These are phyloP conservation scores for Xanthoconium purpureum DNA, from an alignment of 768 basidiomycete species.

Conservation along the genomic window DNA sequence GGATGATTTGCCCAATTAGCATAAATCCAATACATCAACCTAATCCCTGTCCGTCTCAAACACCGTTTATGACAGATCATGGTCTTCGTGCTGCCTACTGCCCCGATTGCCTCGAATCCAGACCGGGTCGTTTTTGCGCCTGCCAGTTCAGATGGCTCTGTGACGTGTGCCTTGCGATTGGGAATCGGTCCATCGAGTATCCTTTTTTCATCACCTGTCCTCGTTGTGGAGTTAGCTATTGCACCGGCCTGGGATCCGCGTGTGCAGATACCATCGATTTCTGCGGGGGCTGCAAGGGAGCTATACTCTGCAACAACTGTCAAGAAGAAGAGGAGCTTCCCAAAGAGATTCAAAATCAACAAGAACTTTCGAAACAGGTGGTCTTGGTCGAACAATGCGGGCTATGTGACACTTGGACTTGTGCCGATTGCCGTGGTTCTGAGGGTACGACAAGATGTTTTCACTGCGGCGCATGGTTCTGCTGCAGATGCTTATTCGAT, in stretches of 20 bases:
- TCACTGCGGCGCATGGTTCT: conserved; percentile 4
- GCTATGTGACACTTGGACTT: conserved; percentile 4
- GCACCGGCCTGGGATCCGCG: neutral
- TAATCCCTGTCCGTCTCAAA: conserved; percentile 8
- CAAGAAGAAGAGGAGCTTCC: conserved; percentile 14
- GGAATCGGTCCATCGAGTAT: neutral
- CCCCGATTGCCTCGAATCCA: conserved; percentile 1
- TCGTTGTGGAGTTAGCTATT: conserved; percentile 11
- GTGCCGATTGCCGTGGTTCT: neutral
- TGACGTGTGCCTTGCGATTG: neutral
- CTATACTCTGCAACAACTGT: conserved; percentile 4
- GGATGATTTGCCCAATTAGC: neutral
- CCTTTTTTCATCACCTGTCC: conserved; percentile 12
- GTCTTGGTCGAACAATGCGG: neutral
- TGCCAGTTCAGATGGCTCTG: conserved; percentile 6
- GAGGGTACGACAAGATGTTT: neutral
- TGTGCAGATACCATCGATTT: neutral
- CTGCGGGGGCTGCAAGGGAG: conserved; percentile 10
- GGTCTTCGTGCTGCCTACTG: neutral
- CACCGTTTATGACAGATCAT: neutral
- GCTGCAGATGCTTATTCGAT: neutral
- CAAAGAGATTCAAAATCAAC: neutral
- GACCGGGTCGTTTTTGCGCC: neutral
- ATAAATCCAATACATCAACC: neutral
- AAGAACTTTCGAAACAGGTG: neutral